phyloP scores from a whole-genome alignment of 1,284 basidiomycete genomes.

The Cryptococcus sp. region DNA sequence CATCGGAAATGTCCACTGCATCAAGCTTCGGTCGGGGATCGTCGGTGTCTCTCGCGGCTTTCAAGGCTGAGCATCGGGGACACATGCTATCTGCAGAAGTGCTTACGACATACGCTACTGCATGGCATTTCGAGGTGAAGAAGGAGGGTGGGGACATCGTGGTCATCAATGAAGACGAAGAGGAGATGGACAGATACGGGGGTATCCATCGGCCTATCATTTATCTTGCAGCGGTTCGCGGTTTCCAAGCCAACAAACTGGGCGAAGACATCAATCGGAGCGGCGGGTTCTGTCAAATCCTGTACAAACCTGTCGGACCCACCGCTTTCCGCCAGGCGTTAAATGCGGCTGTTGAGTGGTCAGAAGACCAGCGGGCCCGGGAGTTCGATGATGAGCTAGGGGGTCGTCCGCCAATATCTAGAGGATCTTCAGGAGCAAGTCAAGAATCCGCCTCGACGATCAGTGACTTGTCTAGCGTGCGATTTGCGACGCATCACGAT shows the following conservation, averaged over 20 bases:
- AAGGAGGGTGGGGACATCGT: slow-evolving; percentile 67
- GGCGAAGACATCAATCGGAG: slow-evolving; percentile 56
- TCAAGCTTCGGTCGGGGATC: slow-evolving; percentile 57
- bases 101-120: slow-evolving; percentile 68
- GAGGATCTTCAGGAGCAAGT: slow-evolving; percentile 36
- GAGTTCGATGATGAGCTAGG: not conserved
- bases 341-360: slow-evolving; percentile 68
- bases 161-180: slow-evolving; percentile 78
- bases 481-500: slow-evolving; percentile 20
- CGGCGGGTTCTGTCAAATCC: slow-evolving; percentile 82
- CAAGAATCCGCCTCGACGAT: slow-evolving; percentile 34
- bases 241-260: slow-evolving; percentile 58
- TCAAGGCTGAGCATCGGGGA: slow-evolving; percentile 69
- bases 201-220: slow-evolving; percentile 27
- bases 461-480: slow-evolving; percentile 25
- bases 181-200: slow-evolving; percentile 61
- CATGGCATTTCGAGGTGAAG: slow-evolving; percentile 74
- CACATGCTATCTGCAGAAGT: slow-evolving; percentile 67
- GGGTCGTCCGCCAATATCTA: slow-evolving; percentile 35
- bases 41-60: slow-evolving; percentile 71
- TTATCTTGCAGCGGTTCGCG: slow-evolving; percentile 69
- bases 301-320: slow-evolving; percentile 89
- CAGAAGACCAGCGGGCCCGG: slow-evolving; percentile 40
- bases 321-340: slow-evolving; percentile 69
- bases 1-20: slow-evolving; percentile 16